Conservation (phyloP, 2,329 filamentous ascomycete species). For the Atkinsonella texensis region DNA sequence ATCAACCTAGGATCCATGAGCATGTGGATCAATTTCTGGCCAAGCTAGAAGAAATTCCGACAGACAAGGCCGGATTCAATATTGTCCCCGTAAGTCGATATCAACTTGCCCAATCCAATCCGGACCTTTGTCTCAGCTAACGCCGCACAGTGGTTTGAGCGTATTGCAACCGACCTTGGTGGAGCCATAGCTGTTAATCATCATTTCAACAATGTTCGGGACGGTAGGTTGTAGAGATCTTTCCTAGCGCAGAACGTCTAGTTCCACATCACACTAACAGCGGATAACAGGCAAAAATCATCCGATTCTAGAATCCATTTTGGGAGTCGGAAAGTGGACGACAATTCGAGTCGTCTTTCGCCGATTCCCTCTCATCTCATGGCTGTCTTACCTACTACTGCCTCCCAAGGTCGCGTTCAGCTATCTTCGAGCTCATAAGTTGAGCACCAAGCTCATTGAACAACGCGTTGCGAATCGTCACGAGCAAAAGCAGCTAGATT, state of each 20-base stretch:
- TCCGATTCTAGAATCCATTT: neutral
- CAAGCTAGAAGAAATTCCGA: neutral
- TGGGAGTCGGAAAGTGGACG: neutral
- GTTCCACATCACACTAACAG: neutral
- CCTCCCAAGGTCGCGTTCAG: neutral
- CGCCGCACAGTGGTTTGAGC: neutral
- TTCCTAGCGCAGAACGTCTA: neutral
- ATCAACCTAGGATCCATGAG: neutral
- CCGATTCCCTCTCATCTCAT: neutral
- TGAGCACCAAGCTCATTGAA: neutral
- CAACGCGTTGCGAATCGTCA: neutral
- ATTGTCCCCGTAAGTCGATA: neutral
- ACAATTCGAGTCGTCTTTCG: neutral
- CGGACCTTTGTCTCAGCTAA: neutral
- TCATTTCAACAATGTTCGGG: neutral
- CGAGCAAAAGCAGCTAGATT: neutral
- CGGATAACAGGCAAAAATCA: neutral
- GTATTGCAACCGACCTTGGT: neutral
- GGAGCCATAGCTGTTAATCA: neutral
- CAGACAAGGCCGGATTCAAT: neutral
- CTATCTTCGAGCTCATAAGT: neutral
- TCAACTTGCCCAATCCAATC: too few relatives aligned
- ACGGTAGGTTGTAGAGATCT: neutral
- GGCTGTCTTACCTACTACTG: neutral
- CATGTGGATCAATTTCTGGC: neutral